Evolutionary conservation across 257 asterid genomes (phyloP), one percentile per base, ranked within the genome.

Genomic region (Ehretia macrophylla): DNA sequence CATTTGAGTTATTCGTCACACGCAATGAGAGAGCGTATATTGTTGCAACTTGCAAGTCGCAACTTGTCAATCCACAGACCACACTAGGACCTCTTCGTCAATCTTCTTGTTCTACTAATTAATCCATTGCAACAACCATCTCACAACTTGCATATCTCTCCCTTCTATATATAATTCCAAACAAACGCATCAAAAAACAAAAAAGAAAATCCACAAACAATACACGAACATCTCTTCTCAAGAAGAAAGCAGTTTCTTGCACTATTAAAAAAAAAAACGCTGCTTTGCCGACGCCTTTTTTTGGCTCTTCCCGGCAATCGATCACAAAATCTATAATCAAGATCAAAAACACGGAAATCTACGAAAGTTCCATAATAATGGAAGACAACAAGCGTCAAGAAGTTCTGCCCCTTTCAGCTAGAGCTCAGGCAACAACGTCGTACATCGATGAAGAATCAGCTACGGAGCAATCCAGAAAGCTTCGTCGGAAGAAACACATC

Each of bases 381-480:
- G 8, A 11, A 42, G 35, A 27, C 35, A 42, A 10, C 47, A 42
- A 42, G 47, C 12, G 8, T 42, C 47, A 3, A 42, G 47, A 42
- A 42, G 47, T 42, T 42, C 47, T 42, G 12, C 47, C 47, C 47
- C 47, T 14, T 4, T 4, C 47, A 14, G 1, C 16, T 42, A 3
- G 5, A 42, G 12, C 47, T 2, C 5, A 42, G 12, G 47, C 5
- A 42, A 10, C 47, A 10, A 11, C 44, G 11, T 10, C 16, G 4
- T 38, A 42, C 58, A 53, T 22, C 58, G 35, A 19, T 22, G 51
- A 40, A 38, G 51, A 58, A 58, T 32, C 38, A 21, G 14, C 62
- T 0, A 21, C 38, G n/a, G 10, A 37, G 6, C n/a, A 46, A 17
- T 54, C 58, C 59, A 42, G 5, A 14, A 32, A 16, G 46, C 10